phyloP scores from a whole-genome alignment of 345 rosid species.

The Pugionium dolabratum region DNA sequence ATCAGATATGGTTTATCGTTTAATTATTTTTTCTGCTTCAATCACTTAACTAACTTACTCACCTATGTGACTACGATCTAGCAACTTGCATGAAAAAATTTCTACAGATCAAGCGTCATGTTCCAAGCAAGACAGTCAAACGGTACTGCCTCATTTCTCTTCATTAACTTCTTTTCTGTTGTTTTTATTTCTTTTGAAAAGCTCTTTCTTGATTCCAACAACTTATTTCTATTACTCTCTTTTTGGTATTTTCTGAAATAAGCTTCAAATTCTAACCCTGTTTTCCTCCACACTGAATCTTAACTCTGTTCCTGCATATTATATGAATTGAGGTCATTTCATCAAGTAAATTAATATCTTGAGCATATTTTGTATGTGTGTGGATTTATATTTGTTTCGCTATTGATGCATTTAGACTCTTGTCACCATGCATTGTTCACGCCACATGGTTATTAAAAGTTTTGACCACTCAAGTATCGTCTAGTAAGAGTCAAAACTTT shows the following conservation, averaged over 20 bases:
- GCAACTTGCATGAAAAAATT: slow-evolving; percentile 24
- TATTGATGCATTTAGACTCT: slow-evolving; percentile 3
- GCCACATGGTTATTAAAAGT: slow-evolving; percentile 6
- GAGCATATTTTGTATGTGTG: slow-evolving; percentile 9
- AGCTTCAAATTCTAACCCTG: slow-evolving; percentile 6
- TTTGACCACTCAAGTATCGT: slow-evolving; percentile 23
- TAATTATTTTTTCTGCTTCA: slow-evolving; percentile 6
- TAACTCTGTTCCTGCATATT: slow-evolving; percentile 4
- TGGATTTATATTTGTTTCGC: neutral
- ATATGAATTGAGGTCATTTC: slow-evolving; percentile 13
- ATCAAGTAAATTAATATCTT: slow-evolving; percentile 1
- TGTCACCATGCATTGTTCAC: neutral
- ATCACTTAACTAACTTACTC: slow-evolving; percentile 20
- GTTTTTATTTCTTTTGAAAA: neutral
- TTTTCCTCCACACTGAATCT: slow-evolving; percentile 7
- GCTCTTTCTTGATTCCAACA: slow-evolving; percentile 6
- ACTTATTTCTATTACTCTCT: slow-evolving; percentile 7
- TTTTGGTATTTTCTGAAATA: slow-evolving; percentile 14
- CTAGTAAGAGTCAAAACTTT: slow-evolving; percentile 12
- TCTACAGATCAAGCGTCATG: slow-evolving; percentile 33
- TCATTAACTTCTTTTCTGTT: slow-evolving; percentile 13
- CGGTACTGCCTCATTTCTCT: slow-evolving; percentile 11
- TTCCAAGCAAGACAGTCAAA: slow-evolving; percentile 28
- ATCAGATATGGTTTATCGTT: neutral
- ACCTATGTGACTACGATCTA: slow-evolving; percentile 20